Evolutionary conservation across 768 basidiomycete genomes (phyloP).

Genomic region (Trametes villosa): DNA sequence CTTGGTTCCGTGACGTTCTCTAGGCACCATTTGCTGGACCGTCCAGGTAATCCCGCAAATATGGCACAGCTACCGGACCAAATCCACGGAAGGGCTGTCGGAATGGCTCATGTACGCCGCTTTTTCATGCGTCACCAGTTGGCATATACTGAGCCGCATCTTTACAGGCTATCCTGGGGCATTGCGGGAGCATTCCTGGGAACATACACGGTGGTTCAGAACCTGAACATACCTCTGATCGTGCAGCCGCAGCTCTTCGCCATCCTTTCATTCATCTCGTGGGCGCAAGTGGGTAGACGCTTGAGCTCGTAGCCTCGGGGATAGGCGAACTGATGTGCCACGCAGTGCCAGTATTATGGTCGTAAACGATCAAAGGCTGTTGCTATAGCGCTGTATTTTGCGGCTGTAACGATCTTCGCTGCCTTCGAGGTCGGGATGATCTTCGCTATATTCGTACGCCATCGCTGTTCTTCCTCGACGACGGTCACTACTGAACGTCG

Average conservation of each 20-base stretch:
- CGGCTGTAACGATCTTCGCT: slow-evolving; percentile 50
- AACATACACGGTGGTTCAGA: slow-evolving; percentile 65
- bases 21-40: slow-evolving; percentile 71
- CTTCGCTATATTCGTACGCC: slow-evolving; percentile 56
- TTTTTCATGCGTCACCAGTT: not conserved
- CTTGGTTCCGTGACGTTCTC: not conserved
- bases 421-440: slow-evolving; percentile 64
- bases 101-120: slow-evolving; percentile 27
- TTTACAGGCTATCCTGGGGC: slow-evolving; percentile 61
- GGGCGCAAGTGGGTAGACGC: slow-evolving; percentile 56
- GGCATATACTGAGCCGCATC: not conserved
- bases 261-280: slow-evolving; percentile 60
- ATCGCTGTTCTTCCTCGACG: not conserved
- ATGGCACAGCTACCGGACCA: slow-evolving; percentile 70
- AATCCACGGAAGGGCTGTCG: slow-evolving; percentile 73
- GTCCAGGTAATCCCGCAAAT: slow-evolving; percentile 72
- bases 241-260: slow-evolving; percentile 70
- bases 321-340: not conserved
- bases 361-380: slow-evolving; percentile 41
- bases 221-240: slow-evolving; percentile 74
- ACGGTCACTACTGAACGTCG: not conserved
- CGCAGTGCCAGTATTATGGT: slow-evolving; percentile 72
- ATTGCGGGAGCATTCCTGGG: slow-evolving; percentile 63
- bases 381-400: slow-evolving; percentile 42
- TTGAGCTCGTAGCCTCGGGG: not conserved